These are phyloP conservation scores for Suhomyces kilbournensis DNA, from an alignment of 805 yeast genomes.

Conservation along the genomic window DNA sequence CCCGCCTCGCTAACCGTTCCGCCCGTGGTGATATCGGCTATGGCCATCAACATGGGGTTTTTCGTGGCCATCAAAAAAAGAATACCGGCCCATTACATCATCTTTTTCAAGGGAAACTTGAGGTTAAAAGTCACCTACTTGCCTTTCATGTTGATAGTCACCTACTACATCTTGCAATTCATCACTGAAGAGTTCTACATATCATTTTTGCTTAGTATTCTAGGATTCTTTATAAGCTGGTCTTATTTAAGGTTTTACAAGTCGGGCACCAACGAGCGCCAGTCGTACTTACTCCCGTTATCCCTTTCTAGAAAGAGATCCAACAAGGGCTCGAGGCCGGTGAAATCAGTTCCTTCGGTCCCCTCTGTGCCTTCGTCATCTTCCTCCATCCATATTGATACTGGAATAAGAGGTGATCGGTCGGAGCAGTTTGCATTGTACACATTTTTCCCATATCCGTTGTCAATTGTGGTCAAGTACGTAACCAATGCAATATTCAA, in stretches of 20 bases:
- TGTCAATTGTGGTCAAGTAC: conserved; percentile 25
- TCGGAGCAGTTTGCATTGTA: conserved; percentile 31
- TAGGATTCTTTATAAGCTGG: conserved; percentile 41
- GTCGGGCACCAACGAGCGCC: conserved; percentile 42
- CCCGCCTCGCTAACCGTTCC: conserved; percentile 23
- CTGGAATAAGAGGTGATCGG: conserved; percentile 21
- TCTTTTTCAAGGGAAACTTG: conserved; percentile 44
- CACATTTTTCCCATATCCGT: conserved; percentile 43
- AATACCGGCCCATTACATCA: conserved; percentile 58
- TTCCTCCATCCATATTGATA: conserved; percentile 8
- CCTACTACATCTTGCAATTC: conserved; percentile 20
- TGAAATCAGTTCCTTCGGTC: background rate
- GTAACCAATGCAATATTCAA: conserved; percentile 19
- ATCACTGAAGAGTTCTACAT: conserved; percentile 28
- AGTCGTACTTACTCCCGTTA: conserved; percentile 41
- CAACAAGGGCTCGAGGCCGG: conserved; percentile 16
- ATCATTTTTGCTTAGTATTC: conserved; percentile 19
- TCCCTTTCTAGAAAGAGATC: conserved; percentile 8
- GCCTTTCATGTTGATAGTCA: conserved; percentile 25
- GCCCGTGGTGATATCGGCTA: conserved; percentile 50
- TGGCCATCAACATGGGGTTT: conserved; percentile 55
- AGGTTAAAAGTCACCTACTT: conserved; percentile 44
- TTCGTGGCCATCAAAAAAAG: conserved; percentile 65
- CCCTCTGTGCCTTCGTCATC: background rate
- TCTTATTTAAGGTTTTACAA: conserved; percentile 37